Conservation (phyloP, 2,329 filamentous ascomycete genomes). For the Pseudogymnoascus sp. region DNA sequence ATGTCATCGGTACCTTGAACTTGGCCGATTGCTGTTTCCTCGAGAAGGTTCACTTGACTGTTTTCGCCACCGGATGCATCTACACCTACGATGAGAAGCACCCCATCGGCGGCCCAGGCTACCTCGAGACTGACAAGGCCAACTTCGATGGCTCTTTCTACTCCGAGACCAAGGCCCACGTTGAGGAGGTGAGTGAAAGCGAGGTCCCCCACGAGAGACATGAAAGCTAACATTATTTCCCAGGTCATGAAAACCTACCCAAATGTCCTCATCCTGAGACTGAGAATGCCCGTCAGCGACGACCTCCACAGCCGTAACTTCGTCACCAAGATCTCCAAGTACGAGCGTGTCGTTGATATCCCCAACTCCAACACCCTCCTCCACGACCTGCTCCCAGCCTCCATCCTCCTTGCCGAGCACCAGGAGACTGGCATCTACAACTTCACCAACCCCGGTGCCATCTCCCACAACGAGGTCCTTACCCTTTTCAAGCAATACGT, state of each 20-base stretch:
- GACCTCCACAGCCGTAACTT: slow-evolving; percentile 59
- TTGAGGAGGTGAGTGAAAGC: slow-evolving; percentile 45
- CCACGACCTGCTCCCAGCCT: slow-evolving; percentile 52
- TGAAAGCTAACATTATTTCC: background rate
- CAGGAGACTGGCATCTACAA: slow-evolving; percentile 57
- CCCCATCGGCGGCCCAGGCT: slow-evolving; percentile 51
- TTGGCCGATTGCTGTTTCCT: slow-evolving; percentile 52
- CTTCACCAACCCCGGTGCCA: slow-evolving; percentile 62
- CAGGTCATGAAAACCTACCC: slow-evolving; percentile 53
- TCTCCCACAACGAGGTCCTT: slow-evolving; percentile 63
- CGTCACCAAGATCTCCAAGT: slow-evolving; percentile 59
- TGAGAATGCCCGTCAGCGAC: slow-evolving; percentile 62
- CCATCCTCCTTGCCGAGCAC: slow-evolving; percentile 51
- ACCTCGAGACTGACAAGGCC: slow-evolving; percentile 50
- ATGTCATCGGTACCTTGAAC: slow-evolving; percentile 57
- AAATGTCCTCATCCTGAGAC: slow-evolving; percentile 53
- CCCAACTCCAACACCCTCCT: slow-evolving; percentile 62
- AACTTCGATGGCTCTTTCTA: slow-evolving; percentile 63
- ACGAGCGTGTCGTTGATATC: slow-evolving; percentile 57
- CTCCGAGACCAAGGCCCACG: slow-evolving; percentile 56
- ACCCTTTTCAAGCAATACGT: slow-evolving; percentile 54
- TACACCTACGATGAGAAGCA: slow-evolving; percentile 55
- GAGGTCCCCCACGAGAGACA: background rate
- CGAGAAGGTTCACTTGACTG: slow-evolving; percentile 52
- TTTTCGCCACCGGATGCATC: slow-evolving; percentile 60